Evolutionary conservation across 495 filamentous ascomycete species (phyloP).

Genomic region (Trichoderma gamsii): DNA sequence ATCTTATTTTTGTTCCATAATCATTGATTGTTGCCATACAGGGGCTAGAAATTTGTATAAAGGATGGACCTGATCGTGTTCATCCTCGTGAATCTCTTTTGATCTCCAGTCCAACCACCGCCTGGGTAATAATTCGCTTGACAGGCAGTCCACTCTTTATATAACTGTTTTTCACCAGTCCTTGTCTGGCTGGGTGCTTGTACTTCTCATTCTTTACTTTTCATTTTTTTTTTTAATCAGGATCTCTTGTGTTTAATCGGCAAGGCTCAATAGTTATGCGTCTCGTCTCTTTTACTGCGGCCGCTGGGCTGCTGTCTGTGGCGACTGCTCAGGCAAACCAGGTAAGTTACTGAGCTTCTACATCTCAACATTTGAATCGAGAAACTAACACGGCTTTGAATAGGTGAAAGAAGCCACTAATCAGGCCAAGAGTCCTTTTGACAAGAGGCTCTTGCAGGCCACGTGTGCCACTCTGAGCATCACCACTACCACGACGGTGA

Average conservation of each 20-base stretch:
- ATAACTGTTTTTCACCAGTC: background rate
- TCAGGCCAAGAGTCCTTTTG: background rate
- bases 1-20: background rate
- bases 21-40: background rate
- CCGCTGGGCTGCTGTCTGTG: conserved; percentile 8
- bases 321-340: background rate
- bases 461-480: background rate
- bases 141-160: conserved; percentile 6
- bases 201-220: background rate
- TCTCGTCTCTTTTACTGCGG: background rate
- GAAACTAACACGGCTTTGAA: background rate
- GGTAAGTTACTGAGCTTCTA: background rate
- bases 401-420: background rate
- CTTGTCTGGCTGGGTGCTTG: background rate
- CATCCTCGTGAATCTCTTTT: too few species aligned
- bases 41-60: background rate
- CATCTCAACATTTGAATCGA: background rate
- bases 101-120: background rate
- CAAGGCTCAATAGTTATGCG: background rate
- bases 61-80: background rate
- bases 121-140: background rate
- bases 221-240: background rate
- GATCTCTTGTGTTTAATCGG: background rate
- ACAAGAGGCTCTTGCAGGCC: background rate
- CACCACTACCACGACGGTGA: background rate